A percentile compares a stretch with the other conserved stretches of the same genome.
These are phyloP conservation scores for Aspergillus sp. DNA, from an alignment of 2,329 filamentous ascomycete genomes.

Conservation along the genomic window DNA sequence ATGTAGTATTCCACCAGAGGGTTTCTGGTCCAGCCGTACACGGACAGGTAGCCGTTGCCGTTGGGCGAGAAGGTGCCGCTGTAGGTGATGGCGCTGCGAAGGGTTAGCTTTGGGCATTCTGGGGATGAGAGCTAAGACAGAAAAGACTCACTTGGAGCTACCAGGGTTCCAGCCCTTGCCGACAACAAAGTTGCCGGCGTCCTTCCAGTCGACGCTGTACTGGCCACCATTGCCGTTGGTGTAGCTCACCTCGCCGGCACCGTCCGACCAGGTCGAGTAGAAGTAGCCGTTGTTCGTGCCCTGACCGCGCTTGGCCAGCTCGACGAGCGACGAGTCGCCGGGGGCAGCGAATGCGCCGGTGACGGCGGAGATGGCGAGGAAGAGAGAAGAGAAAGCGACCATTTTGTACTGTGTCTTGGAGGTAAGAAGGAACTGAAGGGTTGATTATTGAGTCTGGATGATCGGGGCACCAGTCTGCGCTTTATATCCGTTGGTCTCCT, in stretches of 20 bases:
- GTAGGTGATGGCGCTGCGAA: constrained; percentile 26
- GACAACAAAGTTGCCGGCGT: constrained; percentile 54
- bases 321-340: background rate
- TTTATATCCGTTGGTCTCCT: background rate
- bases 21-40: constrained; percentile 45
- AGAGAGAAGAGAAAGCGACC: constrained; percentile 14
- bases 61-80: constrained; percentile 27
- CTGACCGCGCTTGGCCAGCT: constrained; percentile 14
- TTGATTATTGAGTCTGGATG: background rate
- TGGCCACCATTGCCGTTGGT: constrained; percentile 45
- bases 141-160: constrained; percentile 43
- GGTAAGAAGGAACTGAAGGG: background rate
- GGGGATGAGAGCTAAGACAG: background rate
- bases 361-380: constrained; percentile 8
- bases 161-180: constrained; percentile 62
- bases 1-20: constrained; percentile 42
- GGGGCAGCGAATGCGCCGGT: constrained; percentile 11
- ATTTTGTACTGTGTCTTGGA: background rate
- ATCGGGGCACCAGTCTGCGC: background rate
- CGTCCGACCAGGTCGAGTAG: constrained; percentile 53
- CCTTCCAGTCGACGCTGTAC: constrained; percentile 50
- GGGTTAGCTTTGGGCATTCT: background rate
- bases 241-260: constrained; percentile 46
- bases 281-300: constrained; percentile 47
- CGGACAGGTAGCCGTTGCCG: constrained; percentile 35